Conservation (phyloP, 2,329 filamentous ascomycete genomes). For the Torrubiella hemipterigena region DNA sequence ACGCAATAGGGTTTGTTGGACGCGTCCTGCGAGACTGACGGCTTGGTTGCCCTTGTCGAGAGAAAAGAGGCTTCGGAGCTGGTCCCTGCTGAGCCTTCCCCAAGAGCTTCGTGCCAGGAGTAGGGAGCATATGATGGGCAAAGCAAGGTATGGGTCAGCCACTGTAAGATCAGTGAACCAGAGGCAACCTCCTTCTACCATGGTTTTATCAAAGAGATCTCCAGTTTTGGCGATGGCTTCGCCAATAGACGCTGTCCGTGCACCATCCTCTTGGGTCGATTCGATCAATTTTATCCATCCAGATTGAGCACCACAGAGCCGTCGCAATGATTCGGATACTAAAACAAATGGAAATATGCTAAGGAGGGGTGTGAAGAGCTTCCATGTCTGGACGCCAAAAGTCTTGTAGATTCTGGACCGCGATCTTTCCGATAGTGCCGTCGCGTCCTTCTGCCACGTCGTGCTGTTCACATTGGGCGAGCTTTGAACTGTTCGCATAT, state of each 20-base stretch:
- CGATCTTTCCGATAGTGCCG: constrained; percentile 16
- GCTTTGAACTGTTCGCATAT: no score
- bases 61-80: constrained; percentile 15
- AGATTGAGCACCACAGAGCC: constrained; percentile 25
- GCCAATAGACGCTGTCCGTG: no score
- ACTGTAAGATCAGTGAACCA: constrained; percentile 44
- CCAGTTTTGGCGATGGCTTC: neutral
- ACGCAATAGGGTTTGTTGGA: constrained; percentile 15
- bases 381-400: constrained; percentile 35
- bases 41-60: constrained; percentile 9
- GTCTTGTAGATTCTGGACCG: constrained; percentile 20
- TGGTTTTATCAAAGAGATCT: constrained; percentile 20
- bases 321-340: constrained; percentile 36
- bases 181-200: constrained; percentile 37
- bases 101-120: constrained; percentile 17
- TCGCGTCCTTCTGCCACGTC: constrained; percentile 2
- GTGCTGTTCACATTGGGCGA: no score
- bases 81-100: constrained; percentile 15
- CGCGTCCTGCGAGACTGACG: no score
- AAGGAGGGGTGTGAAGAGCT: constrained; percentile 24
- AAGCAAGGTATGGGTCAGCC: constrained; percentile 36
- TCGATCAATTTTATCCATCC: constrained; percentile 17
- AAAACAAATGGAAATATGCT: constrained; percentile 36
- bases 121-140: constrained; percentile 27
- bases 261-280: no score